Evolutionary conservation across 2,329 filamentous ascomycete species (phyloP).

Genomic region (Leptodontidium sp.): DNA sequence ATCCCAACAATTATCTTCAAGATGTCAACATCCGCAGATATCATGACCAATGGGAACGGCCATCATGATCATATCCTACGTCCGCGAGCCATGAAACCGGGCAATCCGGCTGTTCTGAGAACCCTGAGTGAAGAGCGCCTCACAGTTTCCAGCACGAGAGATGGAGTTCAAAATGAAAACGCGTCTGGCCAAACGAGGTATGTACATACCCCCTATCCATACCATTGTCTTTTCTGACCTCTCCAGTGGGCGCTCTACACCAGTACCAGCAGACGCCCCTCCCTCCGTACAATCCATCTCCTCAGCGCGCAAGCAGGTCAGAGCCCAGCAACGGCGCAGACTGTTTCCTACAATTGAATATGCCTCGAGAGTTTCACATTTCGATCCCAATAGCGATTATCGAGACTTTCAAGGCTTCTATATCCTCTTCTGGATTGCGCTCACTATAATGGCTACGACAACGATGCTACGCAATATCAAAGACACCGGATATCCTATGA

Average conservation of each 20-base stretch:
- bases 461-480: slow-evolving; percentile 93
- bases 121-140: slow-evolving; percentile 40
- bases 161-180: slow-evolving; percentile 34
- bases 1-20: slow-evolving; percentile 9
- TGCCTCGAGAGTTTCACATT: slow-evolving; percentile 89
- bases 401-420: slow-evolving; percentile 97
- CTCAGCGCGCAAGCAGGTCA: slow-evolving; percentile 81
- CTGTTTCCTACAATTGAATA: slow-evolving; percentile 95
- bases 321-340: slow-evolving; percentile 81
- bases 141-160: slow-evolving; percentile 23
- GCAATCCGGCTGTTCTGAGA: slow-evolving; percentile 41
- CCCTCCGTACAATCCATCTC: slow-evolving; percentile 89
- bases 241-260: slow-evolving; percentile 80
- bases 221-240: slow-evolving; percentile 25
- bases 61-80: slow-evolving; percentile 46
- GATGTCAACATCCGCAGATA: slow-evolving; percentile 45
- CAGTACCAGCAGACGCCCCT: slow-evolving; percentile 87
- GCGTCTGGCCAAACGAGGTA: slow-evolving; percentile 45
- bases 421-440: slow-evolving; percentile 95
- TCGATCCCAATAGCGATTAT: slow-evolving; percentile 91
- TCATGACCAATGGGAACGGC: slow-evolving; percentile 34
- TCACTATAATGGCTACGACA: slow-evolving; percentile 96
- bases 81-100: slow-evolving; percentile 41
- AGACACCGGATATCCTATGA: slow-evolving; percentile 87
- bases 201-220: neutral